Evolutionary conservation across 495 filamentous ascomycete genomes (phyloP).

Genomic region (Lasiosphaeria hispida): DNA sequence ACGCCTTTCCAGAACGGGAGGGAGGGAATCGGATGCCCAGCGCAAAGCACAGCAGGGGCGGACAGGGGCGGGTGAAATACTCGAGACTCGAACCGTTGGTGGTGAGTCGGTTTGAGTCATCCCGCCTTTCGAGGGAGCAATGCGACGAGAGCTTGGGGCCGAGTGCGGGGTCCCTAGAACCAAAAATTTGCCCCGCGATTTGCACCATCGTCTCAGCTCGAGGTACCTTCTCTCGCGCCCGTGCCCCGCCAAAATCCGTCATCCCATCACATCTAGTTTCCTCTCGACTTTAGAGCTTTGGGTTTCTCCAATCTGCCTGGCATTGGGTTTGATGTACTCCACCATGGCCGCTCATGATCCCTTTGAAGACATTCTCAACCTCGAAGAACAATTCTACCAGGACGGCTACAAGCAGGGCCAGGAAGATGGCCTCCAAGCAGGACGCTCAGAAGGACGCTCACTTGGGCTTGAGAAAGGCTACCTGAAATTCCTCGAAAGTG

Average conservation of each 20-base stretch:
- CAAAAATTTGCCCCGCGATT: conserved; percentile 20
- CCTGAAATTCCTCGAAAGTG: conserved; percentile 81
- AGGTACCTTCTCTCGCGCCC: neutral
- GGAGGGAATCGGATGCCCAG: no score
- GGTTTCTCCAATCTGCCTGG: neutral
- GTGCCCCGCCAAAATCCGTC: conserved; percentile 10
- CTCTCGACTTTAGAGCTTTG: neutral
- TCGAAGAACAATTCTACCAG: conserved; percentile 83
- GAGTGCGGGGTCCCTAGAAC: conserved; percentile 8
- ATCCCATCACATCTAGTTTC: neutral
- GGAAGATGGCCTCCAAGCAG: conserved; percentile 74
- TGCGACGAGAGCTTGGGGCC: conserved; percentile 1
- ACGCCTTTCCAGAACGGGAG: no score
- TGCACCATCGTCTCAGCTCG: conserved; percentile 1
- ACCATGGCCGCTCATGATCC: conserved; percentile 41
- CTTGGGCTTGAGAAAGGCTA: conserved; percentile 93
- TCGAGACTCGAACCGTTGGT: neutral
- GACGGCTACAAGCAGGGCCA: conserved; percentile 77
- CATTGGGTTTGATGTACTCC: neutral
- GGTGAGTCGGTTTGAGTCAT: conserved; percentile 10
- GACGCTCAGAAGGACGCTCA: conserved; percentile 80
- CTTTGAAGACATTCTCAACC: conserved; percentile 69
- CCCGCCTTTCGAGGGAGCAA: conserved; percentile 1
- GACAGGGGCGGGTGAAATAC: neutral
- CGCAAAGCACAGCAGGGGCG: neutral